phyloP scores from a whole-genome alignment of 108 stramenopile genomes.

The Conticribra guillardii region DNA sequence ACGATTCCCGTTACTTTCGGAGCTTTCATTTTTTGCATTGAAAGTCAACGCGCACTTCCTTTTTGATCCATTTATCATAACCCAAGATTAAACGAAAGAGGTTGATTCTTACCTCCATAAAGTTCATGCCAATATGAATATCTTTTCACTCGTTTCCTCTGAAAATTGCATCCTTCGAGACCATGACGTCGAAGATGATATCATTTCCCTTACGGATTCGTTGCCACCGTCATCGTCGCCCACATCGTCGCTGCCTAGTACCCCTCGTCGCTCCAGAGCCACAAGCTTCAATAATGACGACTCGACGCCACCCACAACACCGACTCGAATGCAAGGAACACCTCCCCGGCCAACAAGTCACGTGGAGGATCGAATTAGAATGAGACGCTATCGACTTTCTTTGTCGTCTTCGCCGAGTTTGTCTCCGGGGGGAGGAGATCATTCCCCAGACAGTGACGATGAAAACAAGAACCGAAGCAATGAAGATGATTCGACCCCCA shows the following conservation, averaged over 20 bases:
- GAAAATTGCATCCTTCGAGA: too few species aligned
- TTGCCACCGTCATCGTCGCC: neutral
- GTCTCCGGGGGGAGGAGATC: neutral
- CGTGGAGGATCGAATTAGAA: slow-evolving; percentile 13
- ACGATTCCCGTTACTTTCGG: too few species aligned
- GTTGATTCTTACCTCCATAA: too few species aligned
- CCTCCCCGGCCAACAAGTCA: slow-evolving; percentile 31
- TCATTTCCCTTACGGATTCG: neutral
- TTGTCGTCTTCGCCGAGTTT: slow-evolving; percentile 13
- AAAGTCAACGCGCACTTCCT: too few species aligned
- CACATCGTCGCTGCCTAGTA: neutral
- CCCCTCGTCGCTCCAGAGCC: slow-evolving; percentile 30
- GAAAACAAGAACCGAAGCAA: too few species aligned
- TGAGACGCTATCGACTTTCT: slow-evolving; percentile 10
- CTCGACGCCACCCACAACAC: slow-evolving; percentile 2
- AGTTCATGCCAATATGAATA: slow-evolving; percentile 33
- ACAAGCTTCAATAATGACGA: too few species aligned
- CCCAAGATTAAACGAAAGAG: too few species aligned
- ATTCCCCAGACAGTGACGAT: too few species aligned
- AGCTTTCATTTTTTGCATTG: too few species aligned
- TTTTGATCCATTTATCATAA: too few species aligned
- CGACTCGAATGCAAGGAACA: slow-evolving; percentile 4
- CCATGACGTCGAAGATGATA: neutral
- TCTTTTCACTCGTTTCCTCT: slow-evolving; percentile 21
- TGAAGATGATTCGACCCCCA: too few species aligned